Percentiles rank a stretch among this genome's conserved stretches.
Conservation (phyloP, 257 asterid genomes). For the Solanum megistacrolobum region DNA sequence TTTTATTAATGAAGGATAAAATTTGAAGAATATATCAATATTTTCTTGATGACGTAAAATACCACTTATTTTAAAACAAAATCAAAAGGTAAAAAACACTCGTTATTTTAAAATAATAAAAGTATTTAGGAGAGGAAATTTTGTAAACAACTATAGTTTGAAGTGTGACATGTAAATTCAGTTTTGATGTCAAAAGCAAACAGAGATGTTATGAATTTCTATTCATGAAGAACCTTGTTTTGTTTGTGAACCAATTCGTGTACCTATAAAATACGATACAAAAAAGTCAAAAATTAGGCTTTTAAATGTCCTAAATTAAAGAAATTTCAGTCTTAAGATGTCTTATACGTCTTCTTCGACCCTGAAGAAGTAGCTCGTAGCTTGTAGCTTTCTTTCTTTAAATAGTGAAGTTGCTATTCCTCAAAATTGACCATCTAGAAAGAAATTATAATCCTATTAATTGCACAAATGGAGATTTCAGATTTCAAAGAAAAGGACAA, state of each 20-base stretch:
- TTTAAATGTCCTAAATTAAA: not conserved
- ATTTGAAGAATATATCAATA: no score
- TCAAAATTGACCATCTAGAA: not conserved
- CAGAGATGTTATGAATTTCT: not conserved
- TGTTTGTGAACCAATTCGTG: not conserved
- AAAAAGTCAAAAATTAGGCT: not conserved
- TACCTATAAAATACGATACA: not conserved
- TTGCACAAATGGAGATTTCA: not conserved
- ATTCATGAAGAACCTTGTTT: no score
- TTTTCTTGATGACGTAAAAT: fast-evolving
- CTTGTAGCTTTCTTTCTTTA: not conserved
- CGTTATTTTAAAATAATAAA: no score
- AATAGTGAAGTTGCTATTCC: not conserved
- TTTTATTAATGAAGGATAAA: no score
- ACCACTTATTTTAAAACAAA: no score
- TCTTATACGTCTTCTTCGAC: not conserved
- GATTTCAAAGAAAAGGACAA: not conserved
- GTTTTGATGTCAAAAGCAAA: not conserved
- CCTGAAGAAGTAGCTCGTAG: not conserved
- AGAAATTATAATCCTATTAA: not conserved
- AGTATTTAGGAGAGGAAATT: no score
- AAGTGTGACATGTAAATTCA: not conserved
- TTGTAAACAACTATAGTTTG: no score
- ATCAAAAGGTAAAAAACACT: no score
- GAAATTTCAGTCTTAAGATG: not conserved